Evolutionary conservation across 805 yeast species (phyloP).

Genomic region (Ogataea trehalophila): DNA sequence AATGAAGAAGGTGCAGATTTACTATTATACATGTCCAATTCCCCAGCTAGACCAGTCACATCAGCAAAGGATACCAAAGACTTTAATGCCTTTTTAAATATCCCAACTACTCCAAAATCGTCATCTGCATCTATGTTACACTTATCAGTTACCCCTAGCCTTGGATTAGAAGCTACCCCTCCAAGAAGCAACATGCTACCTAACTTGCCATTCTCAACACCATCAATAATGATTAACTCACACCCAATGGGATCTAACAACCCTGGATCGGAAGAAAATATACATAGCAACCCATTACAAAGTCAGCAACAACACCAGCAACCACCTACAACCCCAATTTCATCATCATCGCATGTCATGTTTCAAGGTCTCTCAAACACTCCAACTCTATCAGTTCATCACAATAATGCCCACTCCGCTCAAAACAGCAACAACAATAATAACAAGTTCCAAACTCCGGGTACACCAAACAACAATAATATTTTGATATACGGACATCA

Average conservation of each 20-base stretch:
- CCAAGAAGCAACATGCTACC: conserved; percentile 12
- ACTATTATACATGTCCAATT: conserved; percentile 75
- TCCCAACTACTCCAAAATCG: conserved; percentile 29
- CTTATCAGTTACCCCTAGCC: conserved; percentile 14
- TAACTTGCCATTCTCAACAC: conserved; percentile 18
- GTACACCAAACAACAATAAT: conserved; percentile 13
- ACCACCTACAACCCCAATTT: conserved; percentile 16
- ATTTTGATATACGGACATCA: conserved; percentile 1
- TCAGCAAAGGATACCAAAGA: conserved; percentile 29
- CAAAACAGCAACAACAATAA: neutral
- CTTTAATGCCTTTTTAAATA: conserved; percentile 11
- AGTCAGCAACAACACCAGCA: conserved; percentile 2
- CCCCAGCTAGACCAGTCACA: conserved; percentile 43
- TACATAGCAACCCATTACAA: no score
- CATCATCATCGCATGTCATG: conserved; percentile 1
- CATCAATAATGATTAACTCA: conserved; percentile 12
- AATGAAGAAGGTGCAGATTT: conserved; percentile 73
- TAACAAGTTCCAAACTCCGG: conserved; percentile 12
- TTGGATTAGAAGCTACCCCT: conserved; percentile 25
- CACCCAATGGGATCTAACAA: no score
- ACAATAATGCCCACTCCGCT: neutral
- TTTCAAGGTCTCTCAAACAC: neutral
- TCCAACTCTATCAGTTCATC: conserved; percentile 2
- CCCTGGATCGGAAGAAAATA: no score
- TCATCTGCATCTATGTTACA: conserved; percentile 12